Evolutionary conservation across 768 basidiomycete genomes (phyloP), one percentile per base, ranked within the genome.

Genomic region (Suillus occidentalis): DNA sequence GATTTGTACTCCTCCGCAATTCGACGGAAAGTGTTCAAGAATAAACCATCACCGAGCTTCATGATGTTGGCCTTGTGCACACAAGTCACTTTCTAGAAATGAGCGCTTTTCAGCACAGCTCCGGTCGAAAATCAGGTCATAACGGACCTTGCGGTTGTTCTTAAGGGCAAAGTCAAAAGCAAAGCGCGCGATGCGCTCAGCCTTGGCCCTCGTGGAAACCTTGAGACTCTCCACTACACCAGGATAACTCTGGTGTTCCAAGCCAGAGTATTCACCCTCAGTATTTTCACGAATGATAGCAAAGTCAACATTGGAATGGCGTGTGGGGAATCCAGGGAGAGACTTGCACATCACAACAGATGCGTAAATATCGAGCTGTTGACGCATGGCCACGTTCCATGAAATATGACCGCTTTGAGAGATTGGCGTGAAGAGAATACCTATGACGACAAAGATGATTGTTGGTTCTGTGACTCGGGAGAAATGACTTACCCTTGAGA

Each of bases 31-130:
- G 96, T 99, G 80, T 95, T 96, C 72, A 99, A 86, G 89, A 99
- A 99, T 50, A 99, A 87, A 78, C 97, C 97, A 73, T 99, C 97
- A 77, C 97, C 97, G 71, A 98, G 89, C 80, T 99, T 99, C 97
- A 99, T 99, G 84, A 99, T 99, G 84, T 99, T 99, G 72, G 97
- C 97, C 81, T 99, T 99, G 88, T 99, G 97, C 53, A 99, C 95
- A 74, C 96, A 98, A 49, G 97, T 99, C 70, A 99, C 97, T 91
- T 97, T 99, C 95, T 97, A 45, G 31, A 55, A 55, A 40, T 68
- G n/a, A 5, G 39, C 4, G 16, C 22, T 63, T 28, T 49, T 62
- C 43, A 42, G 36, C 36, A 72, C 65, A 40, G 56, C 22, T 22
- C 40, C 50, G 37, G 50, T 4, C 42, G 8, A 43, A 45, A 10